These are phyloP conservation scores for Phytophthora nicotianae DNA, from an alignment of 352 stramenopile genomes.

Conservation along the genomic window DNA sequence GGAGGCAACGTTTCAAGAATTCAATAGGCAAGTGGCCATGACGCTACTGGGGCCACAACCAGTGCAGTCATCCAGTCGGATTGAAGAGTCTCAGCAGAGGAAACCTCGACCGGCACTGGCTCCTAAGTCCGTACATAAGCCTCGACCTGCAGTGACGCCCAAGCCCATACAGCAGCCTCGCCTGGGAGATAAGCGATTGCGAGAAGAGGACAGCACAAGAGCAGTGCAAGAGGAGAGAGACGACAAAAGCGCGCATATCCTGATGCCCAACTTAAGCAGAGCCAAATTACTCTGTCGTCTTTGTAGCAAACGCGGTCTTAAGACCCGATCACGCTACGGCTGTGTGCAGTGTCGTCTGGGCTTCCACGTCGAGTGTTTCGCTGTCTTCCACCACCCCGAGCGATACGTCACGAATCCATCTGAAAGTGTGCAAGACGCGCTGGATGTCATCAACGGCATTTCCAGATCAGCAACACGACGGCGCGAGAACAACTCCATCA, in stretches of 20 bases:
- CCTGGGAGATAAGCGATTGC: background rate
- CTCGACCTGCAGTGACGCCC: background rate
- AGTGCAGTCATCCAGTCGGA: background rate
- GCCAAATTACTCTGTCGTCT: constrained; percentile 12
- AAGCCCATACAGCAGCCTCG: background rate
- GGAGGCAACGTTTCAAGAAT: constrained; percentile 13
- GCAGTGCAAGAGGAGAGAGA: background rate
- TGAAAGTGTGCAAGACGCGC: constrained; percentile 3
- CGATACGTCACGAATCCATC: constrained; percentile 5
- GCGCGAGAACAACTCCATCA: constrained; percentile 15
- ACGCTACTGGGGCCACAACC: background rate
- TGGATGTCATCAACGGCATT: background rate
- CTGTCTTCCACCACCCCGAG: constrained; percentile 17
- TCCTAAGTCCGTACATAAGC: background rate
- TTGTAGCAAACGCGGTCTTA: constrained; percentile 20
- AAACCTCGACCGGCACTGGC: background rate
- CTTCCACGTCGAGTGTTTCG: constrained; percentile 23
- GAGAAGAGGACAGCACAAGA: background rate
- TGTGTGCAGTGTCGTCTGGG: constrained; percentile 17
- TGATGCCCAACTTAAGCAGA: constrained; percentile 13
- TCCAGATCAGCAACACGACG: constrained; percentile 10
- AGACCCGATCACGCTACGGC: constrained; percentile 14
- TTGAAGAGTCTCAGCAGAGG: background rate
- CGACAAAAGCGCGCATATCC: constrained; percentile 2
- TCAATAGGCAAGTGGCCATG: constrained; percentile 11